These are phyloP conservation scores for Brassica balearica DNA, from an alignment of 441 rosid genomes.

Conservation along the genomic window DNA sequence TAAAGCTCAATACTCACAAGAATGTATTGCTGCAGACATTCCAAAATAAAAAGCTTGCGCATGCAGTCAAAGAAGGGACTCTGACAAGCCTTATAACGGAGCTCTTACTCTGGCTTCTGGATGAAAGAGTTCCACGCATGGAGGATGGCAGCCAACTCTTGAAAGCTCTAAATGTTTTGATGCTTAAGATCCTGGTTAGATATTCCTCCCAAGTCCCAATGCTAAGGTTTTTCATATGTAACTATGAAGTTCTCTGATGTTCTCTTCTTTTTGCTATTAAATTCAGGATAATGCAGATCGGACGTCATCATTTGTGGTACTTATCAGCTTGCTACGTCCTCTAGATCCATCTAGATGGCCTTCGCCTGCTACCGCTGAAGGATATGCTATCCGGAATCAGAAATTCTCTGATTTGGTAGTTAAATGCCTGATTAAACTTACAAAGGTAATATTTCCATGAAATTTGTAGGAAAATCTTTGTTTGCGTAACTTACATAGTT, in stretches of 20 bases:
- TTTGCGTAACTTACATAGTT: conserved; percentile 19
- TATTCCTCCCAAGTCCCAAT: conserved; percentile 29
- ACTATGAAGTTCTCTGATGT: conserved; percentile 22
- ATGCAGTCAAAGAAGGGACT: conserved; percentile 93
- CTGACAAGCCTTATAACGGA: conserved; percentile 96
- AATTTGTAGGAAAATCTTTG: background rate
- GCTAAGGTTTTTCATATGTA: conserved; percentile 29
- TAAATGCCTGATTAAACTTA: conserved; percentile 97
- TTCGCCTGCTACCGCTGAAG: conserved; percentile 82
- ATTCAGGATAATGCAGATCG: conserved; percentile 98
- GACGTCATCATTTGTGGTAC: conserved; percentile 94
- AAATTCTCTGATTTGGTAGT: conserved; percentile 99
- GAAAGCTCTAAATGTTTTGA: conserved; percentile 96
- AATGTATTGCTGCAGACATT: conserved; percentile 74
- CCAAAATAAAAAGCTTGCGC: conserved; percentile 92
- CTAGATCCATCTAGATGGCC: conserved; percentile 99
- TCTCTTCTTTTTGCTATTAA: conserved; percentile 25
- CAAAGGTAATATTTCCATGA: conserved; percentile 63
- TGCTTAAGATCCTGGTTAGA: conserved; percentile 98
- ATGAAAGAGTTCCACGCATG: conserved; percentile 99
- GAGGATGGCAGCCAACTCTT: conserved; percentile 99
- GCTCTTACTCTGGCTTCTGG: conserved; percentile 99
- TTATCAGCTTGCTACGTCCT: conserved; percentile 93
- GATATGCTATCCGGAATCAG: conserved; percentile 87
- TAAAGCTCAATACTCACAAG: conserved; percentile 42